Base-by-base conservation (phyloP, 148 eudicot species). In the Cornus florida region DNA sequence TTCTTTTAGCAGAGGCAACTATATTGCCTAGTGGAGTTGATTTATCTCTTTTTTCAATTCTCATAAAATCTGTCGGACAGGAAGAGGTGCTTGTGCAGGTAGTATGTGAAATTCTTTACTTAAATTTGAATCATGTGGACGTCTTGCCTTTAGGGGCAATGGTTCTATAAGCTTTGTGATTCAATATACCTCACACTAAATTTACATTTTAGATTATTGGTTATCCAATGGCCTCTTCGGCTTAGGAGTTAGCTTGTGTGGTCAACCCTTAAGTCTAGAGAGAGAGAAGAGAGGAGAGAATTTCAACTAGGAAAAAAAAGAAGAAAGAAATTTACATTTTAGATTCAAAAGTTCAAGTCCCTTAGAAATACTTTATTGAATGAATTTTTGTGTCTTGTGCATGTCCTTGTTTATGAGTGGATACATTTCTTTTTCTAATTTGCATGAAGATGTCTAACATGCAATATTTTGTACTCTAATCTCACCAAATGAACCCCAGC, bases 1-100 rank as follows among this genome's bases (percentile, higher is more conserved):
- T 95, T 80, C 98, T 95, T 76, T 83, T 95, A 86, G 98, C 98
- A 22, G 98, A 95, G 88, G 98, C 98, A 23, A 95, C 98, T 9
- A 80, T 95, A 69, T 86, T 95, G 76, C 93, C 94, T 20, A 87
- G 87, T 31, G 84, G 86, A n/a, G 94, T 95, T 86, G 94, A 95
- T 86, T 90, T 95, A 66, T 95, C 99, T 72, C 89, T 96, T 48
- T 93, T 96, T 81, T 96, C 99, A 67, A 81, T 96, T 78, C 91
- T 95, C 64, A 91, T 95, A 77, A 93, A 89, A 78, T 87, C 92
- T 75, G 97, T 84, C 13, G 88, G 93, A 82, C 83, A 75, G 80
- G 79, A 89, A 68, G 97, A 95, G 82, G 90, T 93, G 79, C 86
- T 90, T 74, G 98, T 95, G 83, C 97, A 95, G 98, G 98, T 95